Evolutionary conservation across 169 alveolate genomes (phyloP).

Genomic region (Eimeria falciformis): DNA sequence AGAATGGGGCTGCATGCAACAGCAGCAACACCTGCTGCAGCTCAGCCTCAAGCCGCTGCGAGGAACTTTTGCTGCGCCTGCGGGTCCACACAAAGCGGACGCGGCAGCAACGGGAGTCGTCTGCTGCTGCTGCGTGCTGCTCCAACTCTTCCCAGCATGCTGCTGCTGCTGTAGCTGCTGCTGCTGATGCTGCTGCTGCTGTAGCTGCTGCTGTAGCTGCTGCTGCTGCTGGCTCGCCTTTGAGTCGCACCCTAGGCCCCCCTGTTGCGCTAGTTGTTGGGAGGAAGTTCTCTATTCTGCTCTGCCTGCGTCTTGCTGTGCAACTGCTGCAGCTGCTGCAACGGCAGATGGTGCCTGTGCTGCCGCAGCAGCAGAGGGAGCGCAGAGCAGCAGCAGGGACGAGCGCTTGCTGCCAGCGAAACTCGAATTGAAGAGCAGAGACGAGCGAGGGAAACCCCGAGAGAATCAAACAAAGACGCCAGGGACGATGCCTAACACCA

Average conservation of each 20-base stretch:
- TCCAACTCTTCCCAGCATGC: constrained; percentile 41
- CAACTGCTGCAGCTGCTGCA: constrained; percentile 68
- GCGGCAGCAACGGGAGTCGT: constrained; percentile 65
- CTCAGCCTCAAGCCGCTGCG: constrained; percentile 57
- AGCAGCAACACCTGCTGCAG: constrained; percentile 64
- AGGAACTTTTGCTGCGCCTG: constrained; percentile 46
- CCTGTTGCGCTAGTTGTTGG: too few relatives aligned
- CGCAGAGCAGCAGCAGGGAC: constrained; percentile 59
- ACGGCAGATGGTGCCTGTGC: constrained; percentile 50
- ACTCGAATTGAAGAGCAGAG: constrained; percentile 67
- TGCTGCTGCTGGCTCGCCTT: background rate
- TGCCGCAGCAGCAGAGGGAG: constrained; percentile 52
- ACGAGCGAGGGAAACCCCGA: constrained; percentile 55
- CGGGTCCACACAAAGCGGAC: constrained; percentile 32
- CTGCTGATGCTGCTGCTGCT: constrained; percentile 25
- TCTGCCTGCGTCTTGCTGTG: constrained; percentile 45
- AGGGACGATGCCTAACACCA: constrained; percentile 66
- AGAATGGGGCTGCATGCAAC: constrained; percentile 32
- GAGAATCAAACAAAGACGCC: constrained; percentile 39
- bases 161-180: constrained; percentile 58
- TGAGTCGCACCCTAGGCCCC: too few relatives aligned
- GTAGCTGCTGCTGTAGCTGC: background rate
- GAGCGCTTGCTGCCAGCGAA: constrained; percentile 74
- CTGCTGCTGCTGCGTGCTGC: constrained; percentile 64
- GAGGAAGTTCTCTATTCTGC: too few relatives aligned